Conservation (phyloP, 148 eudicot species). For the Pharnaceum exiguum region DNA sequence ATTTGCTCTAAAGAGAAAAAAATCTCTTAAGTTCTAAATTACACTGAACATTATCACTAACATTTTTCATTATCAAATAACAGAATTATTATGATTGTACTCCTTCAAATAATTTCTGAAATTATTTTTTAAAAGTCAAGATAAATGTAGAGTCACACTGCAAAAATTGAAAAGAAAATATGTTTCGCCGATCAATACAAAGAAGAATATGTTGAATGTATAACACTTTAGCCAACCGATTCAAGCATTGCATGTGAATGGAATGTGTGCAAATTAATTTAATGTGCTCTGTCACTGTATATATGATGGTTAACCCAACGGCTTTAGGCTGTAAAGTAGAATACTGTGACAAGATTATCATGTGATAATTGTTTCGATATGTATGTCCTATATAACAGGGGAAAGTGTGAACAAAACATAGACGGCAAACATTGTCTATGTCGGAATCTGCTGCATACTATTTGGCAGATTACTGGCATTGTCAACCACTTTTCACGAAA, state of each 20-base stretch:
- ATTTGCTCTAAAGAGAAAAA: neutral
- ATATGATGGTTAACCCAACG: neutral
- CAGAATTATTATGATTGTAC: too few relatives aligned
- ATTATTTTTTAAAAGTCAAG: too few relatives aligned
- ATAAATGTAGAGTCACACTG: too few relatives aligned
- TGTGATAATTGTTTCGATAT: neutral
- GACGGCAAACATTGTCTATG: neutral
- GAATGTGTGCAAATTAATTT: constrained; percentile 1
- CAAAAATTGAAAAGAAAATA: too few relatives aligned
- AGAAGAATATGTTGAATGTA: too few relatives aligned
- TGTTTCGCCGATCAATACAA: too few relatives aligned
- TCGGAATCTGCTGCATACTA: neutral
- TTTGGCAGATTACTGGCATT: constrained; percentile 2
- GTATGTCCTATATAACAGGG: too few relatives aligned
- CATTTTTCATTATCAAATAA: too few relatives aligned
- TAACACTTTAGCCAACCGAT: neutral
- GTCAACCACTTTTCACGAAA: constrained; percentile 1
- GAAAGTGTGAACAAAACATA: neutral
- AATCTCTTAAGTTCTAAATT: too few relatives aligned
- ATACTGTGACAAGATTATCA: constrained; percentile 7
- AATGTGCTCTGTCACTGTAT: neutral
- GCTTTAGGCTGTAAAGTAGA: neutral
- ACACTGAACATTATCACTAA: too few relatives aligned
- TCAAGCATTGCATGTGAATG: constrained; percentile 1
- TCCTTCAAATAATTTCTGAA: too few relatives aligned